Evolutionary conservation across 805 yeast species (phyloP), one percentile per base, ranked within the genome.

Genomic region (Deakozyma indianensis): DNA sequence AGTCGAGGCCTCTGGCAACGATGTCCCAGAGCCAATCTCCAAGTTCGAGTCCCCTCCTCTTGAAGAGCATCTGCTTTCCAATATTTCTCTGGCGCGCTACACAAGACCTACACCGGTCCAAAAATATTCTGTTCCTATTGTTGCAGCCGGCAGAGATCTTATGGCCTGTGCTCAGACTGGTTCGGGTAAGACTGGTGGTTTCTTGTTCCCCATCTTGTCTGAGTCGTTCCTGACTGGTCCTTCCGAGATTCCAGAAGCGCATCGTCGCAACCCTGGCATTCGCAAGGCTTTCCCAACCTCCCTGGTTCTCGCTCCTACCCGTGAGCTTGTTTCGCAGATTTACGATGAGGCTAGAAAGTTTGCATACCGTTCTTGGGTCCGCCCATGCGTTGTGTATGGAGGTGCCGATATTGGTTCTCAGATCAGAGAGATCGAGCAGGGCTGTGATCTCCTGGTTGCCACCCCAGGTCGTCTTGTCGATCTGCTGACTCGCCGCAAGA

Each of bases 121-220:
- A 66, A 86, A 86, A 68, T 85, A 85, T 73, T 86, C 95, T 41
- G 82, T 86, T 52, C 95, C 95, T 54, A 85, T 86, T 53, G 90
- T 86, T 53, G 85, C 90, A 49, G 78, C 71, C 49, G 86, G 88
- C 58, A 78, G 95, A 68, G 95, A 85, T 68, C 75, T 85, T 68
- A 86, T 85, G 95, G 95, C 95, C 29, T 86, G 95, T 77, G 95
- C 95, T 49, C 95, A 86, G 73, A 85, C 95, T 56, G 95, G 95
- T 81, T 88, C 97, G 48, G 99, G 99, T 77, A 92, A 92, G 73
- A 92, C 99, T 62, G 98, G 97, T 75, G 99, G 98, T 55, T 92
- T 92, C 76, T 73, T 92, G 63, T 92, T 92, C 83, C 98, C 99
- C 52, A 95, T 92, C 46, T 74, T 92, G 57, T 83, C 95, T 43